Base-by-base conservation (phyloP, 1,284 basidiomycete species). In the Trichosporon faecale region DNA sequence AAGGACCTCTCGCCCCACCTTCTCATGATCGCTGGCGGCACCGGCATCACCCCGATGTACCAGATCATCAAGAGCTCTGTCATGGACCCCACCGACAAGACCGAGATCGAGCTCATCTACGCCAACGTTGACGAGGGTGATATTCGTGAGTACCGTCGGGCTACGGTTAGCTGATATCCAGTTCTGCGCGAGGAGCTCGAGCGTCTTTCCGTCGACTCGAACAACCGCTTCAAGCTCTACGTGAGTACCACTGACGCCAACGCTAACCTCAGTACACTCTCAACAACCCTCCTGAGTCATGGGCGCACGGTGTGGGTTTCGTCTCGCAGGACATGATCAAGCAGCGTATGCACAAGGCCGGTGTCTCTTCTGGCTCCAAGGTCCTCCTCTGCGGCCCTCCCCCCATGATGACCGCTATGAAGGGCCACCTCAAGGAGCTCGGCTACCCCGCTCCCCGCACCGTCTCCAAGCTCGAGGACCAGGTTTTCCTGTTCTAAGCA, bases 31-130 rank as follows among this genome's bases (percentile, higher is more conserved):
- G 95, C 96, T 25, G 96, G 96, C 64, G 88, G 88, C 44, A 88
- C 96, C 8, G 96, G 96, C 73, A 96, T 99, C 82, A 98, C 97
- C 0, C 97, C 97, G 76, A 97, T 97, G 94, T 90, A 95, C 77
- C 97, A 99, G 85, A 94, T 99, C 85, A 91, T 98, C 85, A 82
- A 81, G 73, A 92, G 94, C 31, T 89, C 90, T 14, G 88, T 97
- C 80, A 91, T 92, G 85, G 92, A 96, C 86, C 89, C 92, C 8
- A 80, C 84, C 67, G 97, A 99, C 87, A 86, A 84, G 75, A 98
- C 97, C 52, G 89, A 88, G 79, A 84, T 95, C 76, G 88, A 86
- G 72, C 88, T 99, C 76, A 93, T 99, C 82, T 99, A 99, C 85
- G 96, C 97, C 77, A 99, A 99, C 85, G 95, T 98, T 81, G 90